Evolutionary conservation across 2,329 filamentous ascomycete species (phyloP).

Genomic region (Fusarium newnesense): DNA sequence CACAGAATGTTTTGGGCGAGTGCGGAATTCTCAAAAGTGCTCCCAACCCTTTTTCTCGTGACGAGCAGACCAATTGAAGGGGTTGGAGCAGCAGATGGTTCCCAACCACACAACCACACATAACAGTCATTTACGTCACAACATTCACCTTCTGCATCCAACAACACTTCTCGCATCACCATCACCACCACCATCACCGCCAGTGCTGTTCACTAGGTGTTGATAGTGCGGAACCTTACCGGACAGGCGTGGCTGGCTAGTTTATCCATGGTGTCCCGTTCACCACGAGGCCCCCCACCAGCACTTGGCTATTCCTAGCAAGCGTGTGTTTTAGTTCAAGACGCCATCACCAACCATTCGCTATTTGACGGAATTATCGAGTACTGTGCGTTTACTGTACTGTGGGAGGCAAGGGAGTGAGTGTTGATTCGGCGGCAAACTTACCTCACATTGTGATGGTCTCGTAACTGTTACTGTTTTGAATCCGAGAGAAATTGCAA

Average conservation of each 20-base stretch:
- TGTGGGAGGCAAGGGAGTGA: slow-evolving; percentile 14
- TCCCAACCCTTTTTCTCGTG: slow-evolving; percentile 29
- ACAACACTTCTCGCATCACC: slow-evolving; percentile 29
- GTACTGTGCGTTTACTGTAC: slow-evolving; percentile 23
- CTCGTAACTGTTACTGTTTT: slow-evolving; percentile 11
- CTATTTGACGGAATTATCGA: slow-evolving; percentile 8
- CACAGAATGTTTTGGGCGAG: slow-evolving; percentile 14
- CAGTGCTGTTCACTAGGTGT: slow-evolving; percentile 7
- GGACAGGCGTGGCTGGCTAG: slow-evolving; percentile 31
- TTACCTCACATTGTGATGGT: background rate
- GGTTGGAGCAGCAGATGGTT: slow-evolving; percentile 23
- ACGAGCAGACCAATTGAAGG: slow-evolving; percentile 28
- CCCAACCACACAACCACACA: slow-evolving; percentile 35
- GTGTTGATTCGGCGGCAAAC: slow-evolving; percentile 27
- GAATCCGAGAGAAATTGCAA: slow-evolving; percentile 1
- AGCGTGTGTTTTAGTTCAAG: slow-evolving; percentile 35
- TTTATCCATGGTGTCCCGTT: slow-evolving; percentile 34
- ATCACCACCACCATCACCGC: slow-evolving; percentile 18
- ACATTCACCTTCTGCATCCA: slow-evolving; percentile 23
- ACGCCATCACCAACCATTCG: slow-evolving; percentile 19
- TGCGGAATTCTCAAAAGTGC: slow-evolving; percentile 35
- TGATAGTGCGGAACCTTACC: slow-evolving; percentile 41
- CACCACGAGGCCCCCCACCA: slow-evolving; percentile 41
- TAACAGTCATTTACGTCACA: slow-evolving; percentile 38
- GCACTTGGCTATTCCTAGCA: slow-evolving; percentile 28